These are phyloP conservation scores for Xylaria intraflava DNA, from an alignment of 495 filamentous ascomycete genomes.

Conservation along the genomic window DNA sequence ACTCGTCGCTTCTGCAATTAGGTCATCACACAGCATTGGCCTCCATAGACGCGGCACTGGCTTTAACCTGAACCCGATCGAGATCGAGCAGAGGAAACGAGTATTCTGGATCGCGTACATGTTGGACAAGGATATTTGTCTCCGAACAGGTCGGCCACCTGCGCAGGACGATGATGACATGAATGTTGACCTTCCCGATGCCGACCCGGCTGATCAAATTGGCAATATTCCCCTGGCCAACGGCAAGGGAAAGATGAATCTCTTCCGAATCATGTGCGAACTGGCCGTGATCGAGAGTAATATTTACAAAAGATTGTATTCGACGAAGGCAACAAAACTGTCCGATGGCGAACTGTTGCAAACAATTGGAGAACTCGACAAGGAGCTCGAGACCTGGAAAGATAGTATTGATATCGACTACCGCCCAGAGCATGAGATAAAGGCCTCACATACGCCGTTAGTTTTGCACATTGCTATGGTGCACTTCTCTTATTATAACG, in stretches of 20 bases:
- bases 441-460: conserved; percentile 78
- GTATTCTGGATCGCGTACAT: conserved; percentile 99
- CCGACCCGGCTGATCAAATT: conserved; percentile 83
- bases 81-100: conserved; percentile 90
- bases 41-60: conserved; percentile 87
- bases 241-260: conserved; percentile 87
- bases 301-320: conserved; percentile 91
- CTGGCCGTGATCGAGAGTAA: conserved; percentile 88
- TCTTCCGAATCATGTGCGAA: conserved; percentile 86
- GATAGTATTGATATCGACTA: conserved; percentile 90
- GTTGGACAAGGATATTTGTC: conserved; percentile 90
- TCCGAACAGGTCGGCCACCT: conserved; percentile 85
- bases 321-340: conserved; percentile 84
- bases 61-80: conserved; percentile 83
- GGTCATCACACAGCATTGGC: conserved; percentile 88
- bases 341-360: conserved; percentile 91
- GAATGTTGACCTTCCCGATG: conserved; percentile 92
- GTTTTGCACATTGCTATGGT: conserved; percentile 88
- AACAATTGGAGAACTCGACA: conserved; percentile 92
- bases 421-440: conserved; percentile 91
- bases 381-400: conserved; percentile 92
- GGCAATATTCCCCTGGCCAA: conserved; percentile 87
- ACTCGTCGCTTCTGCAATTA: conserved; percentile 85
- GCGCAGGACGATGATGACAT: conserved; percentile 97
- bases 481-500: conserved; percentile 97